Conservation (phyloP, 495 filamentous ascomycete genomes). For the Penicillium crystallinum region DNA sequence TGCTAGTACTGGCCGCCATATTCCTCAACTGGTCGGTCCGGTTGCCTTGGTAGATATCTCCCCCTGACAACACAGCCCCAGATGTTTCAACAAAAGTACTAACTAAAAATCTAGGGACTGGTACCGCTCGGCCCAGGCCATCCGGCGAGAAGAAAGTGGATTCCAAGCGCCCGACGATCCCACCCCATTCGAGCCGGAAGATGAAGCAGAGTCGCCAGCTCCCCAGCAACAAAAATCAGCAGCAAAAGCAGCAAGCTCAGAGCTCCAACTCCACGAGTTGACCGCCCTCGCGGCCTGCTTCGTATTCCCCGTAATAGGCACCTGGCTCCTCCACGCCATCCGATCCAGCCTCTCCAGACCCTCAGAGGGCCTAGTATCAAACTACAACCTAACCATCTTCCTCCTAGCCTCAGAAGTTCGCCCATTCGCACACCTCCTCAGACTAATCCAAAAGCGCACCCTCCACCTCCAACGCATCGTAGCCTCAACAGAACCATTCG, state of each 20-base stretch:
- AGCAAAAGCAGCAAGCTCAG: slow-evolving; percentile 40
- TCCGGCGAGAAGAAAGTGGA: slow-evolving; percentile 44
- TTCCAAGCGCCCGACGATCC: slow-evolving; percentile 41
- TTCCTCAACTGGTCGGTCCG: slow-evolving; percentile 94
- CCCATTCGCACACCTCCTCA: slow-evolving; percentile 74
- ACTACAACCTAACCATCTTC: slow-evolving; percentile 94
- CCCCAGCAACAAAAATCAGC: background rate
- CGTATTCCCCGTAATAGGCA: slow-evolving; percentile 67
- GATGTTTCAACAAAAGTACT: background rate
- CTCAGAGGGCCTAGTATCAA: slow-evolving; percentile 80
- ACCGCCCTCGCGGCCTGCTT: slow-evolving; percentile 75
- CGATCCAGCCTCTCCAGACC: slow-evolving; percentile 71
- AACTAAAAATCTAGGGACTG: slow-evolving; percentile 58
- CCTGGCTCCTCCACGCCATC: slow-evolving; percentile 73
- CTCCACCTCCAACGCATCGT: slow-evolving; percentile 78
- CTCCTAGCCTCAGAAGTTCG: slow-evolving; percentile 80
- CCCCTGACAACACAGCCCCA: too few species aligned
- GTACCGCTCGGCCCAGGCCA: slow-evolving; percentile 75
- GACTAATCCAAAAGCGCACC: slow-evolving; percentile 70
- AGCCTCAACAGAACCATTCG: slow-evolving; percentile 39
- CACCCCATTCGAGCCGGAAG: slow-evolving; percentile 17
- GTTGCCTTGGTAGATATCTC: slow-evolving; percentile 65
- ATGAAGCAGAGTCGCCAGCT: slow-evolving; percentile 6
- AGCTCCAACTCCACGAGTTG: slow-evolving; percentile 71
- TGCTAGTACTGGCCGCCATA: slow-evolving; percentile 71